Percentiles rank a stretch among this genome's conserved stretches.
These are phyloP conservation scores for Entoloma clypeatum DNA, from an alignment of 1,284 basidiomycete species.

Conservation along the genomic window DNA sequence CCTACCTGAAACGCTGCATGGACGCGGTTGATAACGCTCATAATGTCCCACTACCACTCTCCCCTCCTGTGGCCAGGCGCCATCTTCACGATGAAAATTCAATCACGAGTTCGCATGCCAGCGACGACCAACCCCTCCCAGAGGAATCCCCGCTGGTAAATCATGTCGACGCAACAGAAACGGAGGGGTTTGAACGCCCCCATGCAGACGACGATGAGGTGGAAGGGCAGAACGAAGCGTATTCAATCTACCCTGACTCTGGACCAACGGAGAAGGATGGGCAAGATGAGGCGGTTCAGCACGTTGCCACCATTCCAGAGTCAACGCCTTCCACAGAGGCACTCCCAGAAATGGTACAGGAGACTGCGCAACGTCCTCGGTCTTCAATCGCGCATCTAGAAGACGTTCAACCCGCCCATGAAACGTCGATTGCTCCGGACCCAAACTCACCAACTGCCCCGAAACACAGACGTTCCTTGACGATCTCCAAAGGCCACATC, in stretches of 20 bases:
- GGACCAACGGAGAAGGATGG: slow-evolving; percentile 1
- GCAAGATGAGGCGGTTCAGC: background rate
- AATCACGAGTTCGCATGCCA: background rate
- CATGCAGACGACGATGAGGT: slow-evolving; percentile 1
- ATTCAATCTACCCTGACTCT: slow-evolving; percentile 4
- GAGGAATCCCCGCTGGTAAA: background rate
- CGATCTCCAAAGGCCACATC: slow-evolving; percentile 65
- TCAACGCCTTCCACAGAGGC: slow-evolving; percentile 19
- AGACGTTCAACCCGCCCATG: background rate
- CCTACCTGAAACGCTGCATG: slow-evolving; percentile 17
- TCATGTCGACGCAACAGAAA: background rate
- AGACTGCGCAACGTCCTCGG: background rate
- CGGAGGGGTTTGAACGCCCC: background rate
- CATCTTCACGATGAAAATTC: slow-evolving; percentile 4
- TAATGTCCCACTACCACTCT: slow-evolving; percentile 18
- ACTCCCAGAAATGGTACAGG: slow-evolving; percentile 6
- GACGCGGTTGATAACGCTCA: slow-evolving; percentile 17
- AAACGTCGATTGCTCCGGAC: background rate
- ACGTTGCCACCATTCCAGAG: slow-evolving; percentile 9
- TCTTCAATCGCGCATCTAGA: slow-evolving; percentile 5
- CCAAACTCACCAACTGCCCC: slow-evolving; percentile 3
- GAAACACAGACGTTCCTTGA: slow-evolving; percentile 55
- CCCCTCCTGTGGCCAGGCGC: slow-evolving; percentile 12
- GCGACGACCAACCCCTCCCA: background rate
- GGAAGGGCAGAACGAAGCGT: background rate